Evolutionary conservation across 148 eudicot genomes (phyloP), one percentile per base, ranked within the genome.

Genomic region (Dysphania ambrosioides): DNA sequence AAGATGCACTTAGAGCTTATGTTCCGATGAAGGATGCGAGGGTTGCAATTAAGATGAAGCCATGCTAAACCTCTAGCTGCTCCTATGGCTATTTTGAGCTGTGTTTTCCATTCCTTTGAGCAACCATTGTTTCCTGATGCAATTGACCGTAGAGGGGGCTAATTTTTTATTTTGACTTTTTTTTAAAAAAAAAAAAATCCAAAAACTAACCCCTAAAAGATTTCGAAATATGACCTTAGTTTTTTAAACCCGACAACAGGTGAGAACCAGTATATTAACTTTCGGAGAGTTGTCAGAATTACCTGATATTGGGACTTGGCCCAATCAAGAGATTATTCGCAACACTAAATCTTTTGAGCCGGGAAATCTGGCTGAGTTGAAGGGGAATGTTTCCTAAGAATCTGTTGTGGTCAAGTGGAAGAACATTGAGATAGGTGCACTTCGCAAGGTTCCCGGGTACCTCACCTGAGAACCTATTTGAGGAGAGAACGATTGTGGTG

Each of bases 11-110:
- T 89, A 3, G 93, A 89, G 57, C 88, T 89, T 34, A 89, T 81
- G 65, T 85, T 85, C 67, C 93, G 75, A 71, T 89, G 93, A 35
- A 89, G 79, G 65, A 89, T 85, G 26, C 90, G 87, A 24, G 93
- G 93, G 59, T 83, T 87, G 82, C 90, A 85, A 60, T 42, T 84
- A 70, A 87, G 93, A 66, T 89, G 93, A 24, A 89, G 90, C 90
- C 90, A 89, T 1, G 88, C 90, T 27, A 89, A 78, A 27, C 93
- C 93, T 84, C 81, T 87, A 30, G 93, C 93, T 35, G 90, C 85
- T 49, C 84, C 82, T 36, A 87, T 78, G 53, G 84, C 89, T 6
- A 89, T 83, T 76, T 81, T 89, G 65, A 84, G 87, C 72, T 91
- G 80, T 53, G 49, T 10, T 23, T 83, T 81, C 93, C 93, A 89